Evolutionary conservation across 108 stramenopile species (phyloP), one percentile per base, ranked within the genome.

Genomic region (Mediolabrus comicus): DNA sequence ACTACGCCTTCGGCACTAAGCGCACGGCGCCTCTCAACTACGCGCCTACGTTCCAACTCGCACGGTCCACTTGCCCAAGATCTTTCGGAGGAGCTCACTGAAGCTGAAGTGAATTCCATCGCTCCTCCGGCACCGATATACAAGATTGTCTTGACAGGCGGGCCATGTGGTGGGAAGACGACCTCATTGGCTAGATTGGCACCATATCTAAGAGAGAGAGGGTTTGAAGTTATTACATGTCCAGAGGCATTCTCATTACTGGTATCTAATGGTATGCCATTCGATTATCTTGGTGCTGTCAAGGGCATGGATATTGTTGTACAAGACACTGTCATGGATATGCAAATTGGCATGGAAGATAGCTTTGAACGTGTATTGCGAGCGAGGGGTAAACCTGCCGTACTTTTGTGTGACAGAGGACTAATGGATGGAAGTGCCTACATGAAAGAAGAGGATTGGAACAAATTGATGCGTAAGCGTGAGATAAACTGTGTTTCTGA

Each of bases 91-190:
- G 59, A 70, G 25, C 61, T 75, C 2, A 53, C 69, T 39, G 55
- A 58, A 27, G 77, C 77, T 0, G 77, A 78, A 53, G 66, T 78
- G 62, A 78, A 78, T 32, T 51, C 56, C 49, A 62, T 78, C 35
- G 69, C 69, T 12, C 77, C 77, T 9, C 77, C 77, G 28, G 62
- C 67, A 52, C 84, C 84, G 1, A 67, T 88, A 9, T 84, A 84
- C 66, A 77, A 75, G 35, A 79, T 90, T 63, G 92, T 92, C 22
- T 75, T 96, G 57, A 97, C 98, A 14, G 98, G 98, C 8, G 98
- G 98, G 10, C 98, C 98, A n/a, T 98, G 98, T 66, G 97, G 94
- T 29, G 97, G 97, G 2, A 97, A 98, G 70, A 97, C 97, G 0
- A 98, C 96, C 13, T 91, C 94, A 6, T 65, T 97, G 61, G 89